Percentiles rank a stretch among this genome's conserved stretches.
These are phyloP conservation scores for Gracilaria gracilis DNA, from an alignment of 23 red algal genomes.

Conservation along the genomic window DNA sequence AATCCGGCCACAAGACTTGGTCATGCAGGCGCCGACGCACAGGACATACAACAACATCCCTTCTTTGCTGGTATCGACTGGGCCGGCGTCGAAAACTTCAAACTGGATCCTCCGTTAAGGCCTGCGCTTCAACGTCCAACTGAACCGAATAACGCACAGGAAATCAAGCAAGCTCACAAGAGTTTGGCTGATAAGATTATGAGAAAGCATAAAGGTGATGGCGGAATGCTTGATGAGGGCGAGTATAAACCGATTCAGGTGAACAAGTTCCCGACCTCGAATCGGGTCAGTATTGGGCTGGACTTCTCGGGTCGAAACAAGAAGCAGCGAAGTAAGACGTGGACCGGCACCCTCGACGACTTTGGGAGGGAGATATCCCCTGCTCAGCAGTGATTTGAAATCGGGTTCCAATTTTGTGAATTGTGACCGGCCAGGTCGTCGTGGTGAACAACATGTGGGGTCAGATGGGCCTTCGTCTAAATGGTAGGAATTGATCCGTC, in stretches of 20 bases:
- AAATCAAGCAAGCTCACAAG: constrained; percentile 42
- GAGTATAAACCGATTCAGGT: constrained; percentile 72
- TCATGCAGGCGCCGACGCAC: constrained; percentile 56
- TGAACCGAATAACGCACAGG: constrained; percentile 6
- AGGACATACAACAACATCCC: constrained; percentile 85
- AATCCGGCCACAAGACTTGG: constrained; percentile 83
- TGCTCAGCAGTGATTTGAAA: background rate
- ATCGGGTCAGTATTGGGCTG: constrained; percentile 81
- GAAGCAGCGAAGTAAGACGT: constrained; percentile 61
- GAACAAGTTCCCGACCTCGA: constrained; percentile 37
- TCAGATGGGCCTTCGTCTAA: background rate
- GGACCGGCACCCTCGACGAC: constrained; percentile 86
- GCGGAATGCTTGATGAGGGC: constrained; percentile 49
- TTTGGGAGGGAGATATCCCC: constrained; percentile 58
- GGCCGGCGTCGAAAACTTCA: constrained; percentile 54
- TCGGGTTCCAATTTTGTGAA: background rate
- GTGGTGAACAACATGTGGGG: background rate
- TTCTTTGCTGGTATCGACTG: constrained; percentile 89
- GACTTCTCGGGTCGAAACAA: constrained; percentile 74
- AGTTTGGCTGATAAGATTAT: constrained; percentile 64
- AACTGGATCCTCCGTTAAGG: constrained; percentile 70
- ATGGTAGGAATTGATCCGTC: constrained; percentile 4
- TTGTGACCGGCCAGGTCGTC: background rate
- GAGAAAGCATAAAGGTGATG: constrained; percentile 14
- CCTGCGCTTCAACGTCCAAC: constrained; percentile 35